Evolutionary conservation across 1,284 basidiomycete species (phyloP).

Genomic region (Cystobasidium pallidum): DNA sequence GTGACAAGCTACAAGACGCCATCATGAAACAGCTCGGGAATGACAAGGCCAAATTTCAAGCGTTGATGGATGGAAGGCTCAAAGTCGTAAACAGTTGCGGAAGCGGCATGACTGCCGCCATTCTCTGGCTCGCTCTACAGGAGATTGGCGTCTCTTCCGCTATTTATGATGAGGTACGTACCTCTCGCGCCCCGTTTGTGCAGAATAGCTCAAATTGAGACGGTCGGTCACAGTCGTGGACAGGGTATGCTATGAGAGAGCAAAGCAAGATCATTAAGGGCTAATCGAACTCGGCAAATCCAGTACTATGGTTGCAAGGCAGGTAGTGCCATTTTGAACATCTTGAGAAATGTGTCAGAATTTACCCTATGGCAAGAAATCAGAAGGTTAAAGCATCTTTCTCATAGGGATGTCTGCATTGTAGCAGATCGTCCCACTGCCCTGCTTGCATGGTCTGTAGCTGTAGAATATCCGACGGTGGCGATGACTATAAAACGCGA

Average conservation of each 20-base stretch:
- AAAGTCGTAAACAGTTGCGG: conserved; percentile 66
- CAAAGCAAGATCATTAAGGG: conserved; percentile 65
- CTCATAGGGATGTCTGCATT: no score
- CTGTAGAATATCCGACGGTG: background rate
- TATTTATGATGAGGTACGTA: conserved; percentile 79
- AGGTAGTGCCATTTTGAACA: no score
- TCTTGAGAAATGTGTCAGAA: no score
- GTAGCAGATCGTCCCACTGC: no score
- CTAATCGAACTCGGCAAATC: conserved; percentile 47
- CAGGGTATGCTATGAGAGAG: conserved; percentile 72
- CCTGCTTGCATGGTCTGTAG: no score
- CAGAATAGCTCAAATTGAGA: conserved; percentile 14
- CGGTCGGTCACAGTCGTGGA: conserved; percentile 69
- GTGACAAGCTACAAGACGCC: conserved; percentile 65
- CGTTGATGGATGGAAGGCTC: conserved; percentile 65
- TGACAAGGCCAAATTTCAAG: conserved; percentile 58
- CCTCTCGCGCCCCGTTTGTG: conserved; percentile 29
- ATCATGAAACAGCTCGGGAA: conserved; percentile 67
- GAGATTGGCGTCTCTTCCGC: conserved; percentile 66
- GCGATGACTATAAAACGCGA: conserved; percentile 1
- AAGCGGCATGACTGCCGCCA: conserved; percentile 89
- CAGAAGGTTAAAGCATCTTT: no score
- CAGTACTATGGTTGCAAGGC: no score
- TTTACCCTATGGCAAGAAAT: no score
- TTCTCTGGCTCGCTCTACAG: conserved; percentile 85